These are phyloP conservation scores for Eucalyptus urophylla DNA, from an alignment of 345 rosid genomes.

Conservation along the genomic window DNA sequence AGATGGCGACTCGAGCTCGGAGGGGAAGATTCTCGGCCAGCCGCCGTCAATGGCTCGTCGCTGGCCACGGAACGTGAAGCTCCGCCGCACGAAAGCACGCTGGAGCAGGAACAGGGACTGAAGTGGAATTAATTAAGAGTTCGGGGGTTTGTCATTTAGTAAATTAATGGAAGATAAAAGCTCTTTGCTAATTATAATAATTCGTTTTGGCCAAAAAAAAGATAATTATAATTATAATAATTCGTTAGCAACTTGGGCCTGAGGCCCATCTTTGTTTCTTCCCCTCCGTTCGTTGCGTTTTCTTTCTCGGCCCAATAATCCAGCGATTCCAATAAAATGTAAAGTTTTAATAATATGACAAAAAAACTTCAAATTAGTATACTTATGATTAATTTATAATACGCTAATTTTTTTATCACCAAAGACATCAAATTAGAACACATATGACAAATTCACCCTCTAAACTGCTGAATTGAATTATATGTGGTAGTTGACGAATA, in stretches of 20 bases:
- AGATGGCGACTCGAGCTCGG: neutral
- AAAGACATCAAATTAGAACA: too few species aligned
- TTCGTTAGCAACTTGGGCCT: neutral
- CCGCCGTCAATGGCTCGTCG: neutral
- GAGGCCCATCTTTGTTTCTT: neutral
- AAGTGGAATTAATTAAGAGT: neutral
- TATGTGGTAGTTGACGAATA: rapidly evolving
- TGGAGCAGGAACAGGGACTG: neutral
- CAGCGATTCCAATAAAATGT: neutral
- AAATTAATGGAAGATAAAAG: neutral
- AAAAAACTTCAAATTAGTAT: too few species aligned
- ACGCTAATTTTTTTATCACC: too few species aligned
- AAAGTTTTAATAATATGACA: neutral
- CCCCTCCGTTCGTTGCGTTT: neutral
- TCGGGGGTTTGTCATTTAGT: neutral
- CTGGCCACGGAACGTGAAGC: neutral
- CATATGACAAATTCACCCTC: too few species aligned
- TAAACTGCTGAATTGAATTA: too few species aligned
- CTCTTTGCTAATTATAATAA: neutral
- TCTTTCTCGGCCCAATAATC: neutral
- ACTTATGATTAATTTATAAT: too few species aligned
- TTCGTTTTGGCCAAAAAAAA: neutral
- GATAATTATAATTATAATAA: neutral
- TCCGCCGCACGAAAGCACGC: neutral
- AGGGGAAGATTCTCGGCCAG: neutral